Base-by-base conservation (phyloP, 257 asterid genomes). In the Sherardia arvensis region DNA sequence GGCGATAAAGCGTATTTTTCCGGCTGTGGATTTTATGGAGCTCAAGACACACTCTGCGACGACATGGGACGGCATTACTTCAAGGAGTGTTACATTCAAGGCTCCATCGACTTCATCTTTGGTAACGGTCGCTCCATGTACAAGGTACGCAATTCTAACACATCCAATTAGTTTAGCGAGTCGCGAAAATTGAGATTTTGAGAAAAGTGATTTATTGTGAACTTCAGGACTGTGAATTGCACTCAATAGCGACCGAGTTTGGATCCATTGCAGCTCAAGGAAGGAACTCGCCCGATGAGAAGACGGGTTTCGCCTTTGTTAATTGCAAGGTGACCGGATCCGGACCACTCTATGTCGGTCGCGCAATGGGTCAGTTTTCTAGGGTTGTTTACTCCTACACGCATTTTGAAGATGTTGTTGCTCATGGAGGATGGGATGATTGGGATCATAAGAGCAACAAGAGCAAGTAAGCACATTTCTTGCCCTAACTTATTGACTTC, bases 381-480 rank as follows among this genome's bases (percentile, higher is more conserved):
- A 76, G 95, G 65, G 87, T 90, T 5, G 92, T 90, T 3, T 87
- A 34, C 66, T 85, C 97, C 4, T 82, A 77, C 59, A 90, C 95
- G 3, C 78, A 83, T 62, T 90, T 90, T 53, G 95, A 76, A 59
- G 76, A 87, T 71, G 54, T 90, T 38, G 90, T 90, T 0, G 92
- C 94, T n/a, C 94, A 64, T n/a, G 95, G 92, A 1, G 97, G 97
- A 0, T 87, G 97, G 97, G 97, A 90, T 72, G 92, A 87, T n/a
- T 85, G 95, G 95, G 92, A 82, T 76, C 95, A 85, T 58, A 71
- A 64, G 63, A 87, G 81, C 86, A 85, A 80, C 82, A 90, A 87
- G 77, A 90, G 77, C 81, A 85, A 84, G 95, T 90, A 71, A 61
- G 75, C 20, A 21, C 53, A 7, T n/a, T 21, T 20, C 55, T 15